Base-by-base conservation (phyloP, 2,329 filamentous ascomycete species). In the Dryadomyces quercus-mongolicae region DNA sequence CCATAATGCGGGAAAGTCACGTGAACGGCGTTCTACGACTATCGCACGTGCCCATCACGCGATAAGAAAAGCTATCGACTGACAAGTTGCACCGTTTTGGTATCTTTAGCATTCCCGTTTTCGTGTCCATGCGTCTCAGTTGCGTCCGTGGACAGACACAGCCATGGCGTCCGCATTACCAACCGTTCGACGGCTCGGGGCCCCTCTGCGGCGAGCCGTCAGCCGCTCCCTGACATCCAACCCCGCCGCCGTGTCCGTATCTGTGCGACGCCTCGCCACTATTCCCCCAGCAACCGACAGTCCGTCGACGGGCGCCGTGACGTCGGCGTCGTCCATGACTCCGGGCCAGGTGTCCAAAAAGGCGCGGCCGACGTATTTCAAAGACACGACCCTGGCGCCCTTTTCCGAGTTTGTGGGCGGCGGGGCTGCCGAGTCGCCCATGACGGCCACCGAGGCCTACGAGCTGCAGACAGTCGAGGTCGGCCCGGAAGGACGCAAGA, bases 401-500 rank as follows among this genome's bases (percentile, higher is more conserved):
- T 76, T 85, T 59, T 72, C 75, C 52, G 77, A 83, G 47, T 85
- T 85, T 62, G 60, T 84, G 25, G 69, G 65, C 21, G 63, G 67
- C 5, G 69, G 71, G 2, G 53, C 70, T 1, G 62, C 42, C 15
- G 42, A 69, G 12, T 61, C 72, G 56, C 62, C 76, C 3, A 66
- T 83, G 5, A 61, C 76, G 1, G 62, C 71, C 7, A 66, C 71
- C 59, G 81, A 84, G 53, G 79, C 80, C 6, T 82, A 81, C 66
- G 72, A 75, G 54, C 71, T 84, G 45, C 74, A 76, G 60, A 85
- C 81, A 43, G 81, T 78, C 60, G 74, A 83, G 64, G 81, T 85
- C 62, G 81, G 81, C 42, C 81, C 81, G 20, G 75, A 74, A 31
- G 80, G 80, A 57, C 79, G 75, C 66, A 80, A 81, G 66, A 75